phyloP scores from a whole-genome alignment of 768 basidiomycete species.

The Leccinum subgranulosum region DNA sequence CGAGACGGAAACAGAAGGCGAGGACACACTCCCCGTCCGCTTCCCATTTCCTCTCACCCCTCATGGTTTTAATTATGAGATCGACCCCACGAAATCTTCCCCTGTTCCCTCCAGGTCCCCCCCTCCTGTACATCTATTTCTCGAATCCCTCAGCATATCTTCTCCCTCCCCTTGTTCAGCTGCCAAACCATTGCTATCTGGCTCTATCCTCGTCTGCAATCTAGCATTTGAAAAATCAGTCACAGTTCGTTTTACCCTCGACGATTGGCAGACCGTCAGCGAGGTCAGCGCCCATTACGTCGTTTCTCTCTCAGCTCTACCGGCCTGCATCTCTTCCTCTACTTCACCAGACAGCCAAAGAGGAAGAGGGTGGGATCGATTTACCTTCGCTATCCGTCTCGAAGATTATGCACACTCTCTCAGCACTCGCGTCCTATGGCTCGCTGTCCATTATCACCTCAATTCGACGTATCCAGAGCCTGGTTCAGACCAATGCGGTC shows the following conservation, averaged over 20 bases:
- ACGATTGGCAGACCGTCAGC: constrained; percentile 90
- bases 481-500: constrained; percentile 29
- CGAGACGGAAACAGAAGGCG: constrained; percentile 46
- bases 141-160: constrained; percentile 37
- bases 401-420: constrained; percentile 63
- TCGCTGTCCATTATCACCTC: constrained; percentile 54
- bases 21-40: constrained; percentile 9
- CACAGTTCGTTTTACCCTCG: constrained; percentile 84
- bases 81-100: constrained; percentile 19
- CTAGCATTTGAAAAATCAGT: constrained; percentile 84
- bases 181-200: constrained; percentile 47
- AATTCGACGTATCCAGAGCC: constrained; percentile 15
- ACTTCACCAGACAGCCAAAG: not conserved
- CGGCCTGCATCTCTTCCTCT: constrained; percentile 20
- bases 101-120: constrained; percentile 1
- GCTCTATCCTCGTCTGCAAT: constrained; percentile 82
- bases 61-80: constrained; percentile 18
- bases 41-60: constrained; percentile 28
- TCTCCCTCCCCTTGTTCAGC: not conserved
- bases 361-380: constrained; percentile 50
- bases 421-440: constrained; percentile 50
- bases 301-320: constrained; percentile 40
- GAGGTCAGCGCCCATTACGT: constrained; percentile 66
- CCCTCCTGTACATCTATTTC: constrained; percentile 29
- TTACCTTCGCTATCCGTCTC: constrained; percentile 60